A percentile compares a stretch with the other conserved stretches of the same genome.
Evolutionary conservation across 257 asterid species (phyloP).

Genomic region (Henckelia pumila): DNA sequence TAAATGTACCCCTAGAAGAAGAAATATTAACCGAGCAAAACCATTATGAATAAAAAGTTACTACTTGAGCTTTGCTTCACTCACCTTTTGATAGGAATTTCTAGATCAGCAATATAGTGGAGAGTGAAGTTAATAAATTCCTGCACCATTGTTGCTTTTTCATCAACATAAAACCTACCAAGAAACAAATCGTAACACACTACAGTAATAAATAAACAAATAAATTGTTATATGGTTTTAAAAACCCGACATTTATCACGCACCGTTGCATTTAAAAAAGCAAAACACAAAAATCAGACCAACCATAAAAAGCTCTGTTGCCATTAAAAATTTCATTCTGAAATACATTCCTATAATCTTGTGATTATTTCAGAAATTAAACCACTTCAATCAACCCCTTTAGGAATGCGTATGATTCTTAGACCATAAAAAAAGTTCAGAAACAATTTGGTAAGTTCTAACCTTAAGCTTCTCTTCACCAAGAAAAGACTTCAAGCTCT

Average conservation of each 20-base stretch:
- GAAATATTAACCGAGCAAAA: constrained; percentile 23
- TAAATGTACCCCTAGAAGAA: constrained; percentile 78
- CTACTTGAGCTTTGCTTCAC: constrained; percentile 25
- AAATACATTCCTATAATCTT: no score
- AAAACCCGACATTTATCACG: constrained; percentile 1
- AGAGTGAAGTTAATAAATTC: constrained; percentile 80
- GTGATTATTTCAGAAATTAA: no score
- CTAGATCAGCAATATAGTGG: constrained; percentile 95
- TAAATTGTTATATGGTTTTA: background rate
- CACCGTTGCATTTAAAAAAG: constrained; percentile 5
- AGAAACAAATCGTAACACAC: background rate
- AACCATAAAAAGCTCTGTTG: no score
- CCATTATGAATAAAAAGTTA: constrained; percentile 7
- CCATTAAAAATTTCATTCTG: no score
- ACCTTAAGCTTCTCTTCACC: constrained; percentile 97
- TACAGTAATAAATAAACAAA: background rate
- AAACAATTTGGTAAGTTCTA: constrained; percentile 27
- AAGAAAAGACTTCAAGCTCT: constrained; percentile 83
- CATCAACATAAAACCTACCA: constrained; percentile 18
- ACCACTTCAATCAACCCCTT: no score
- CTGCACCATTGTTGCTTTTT: constrained; percentile 50
- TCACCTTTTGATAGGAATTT: constrained; percentile 94
- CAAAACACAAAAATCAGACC: constrained; percentile 10
- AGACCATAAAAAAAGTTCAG: background rate
- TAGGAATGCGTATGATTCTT: constrained; percentile 1